Evolutionary conservation across 2,329 filamentous ascomycete species (phyloP), one percentile per base, ranked within the genome.

Genomic region (Fusarium camptoceras): DNA sequence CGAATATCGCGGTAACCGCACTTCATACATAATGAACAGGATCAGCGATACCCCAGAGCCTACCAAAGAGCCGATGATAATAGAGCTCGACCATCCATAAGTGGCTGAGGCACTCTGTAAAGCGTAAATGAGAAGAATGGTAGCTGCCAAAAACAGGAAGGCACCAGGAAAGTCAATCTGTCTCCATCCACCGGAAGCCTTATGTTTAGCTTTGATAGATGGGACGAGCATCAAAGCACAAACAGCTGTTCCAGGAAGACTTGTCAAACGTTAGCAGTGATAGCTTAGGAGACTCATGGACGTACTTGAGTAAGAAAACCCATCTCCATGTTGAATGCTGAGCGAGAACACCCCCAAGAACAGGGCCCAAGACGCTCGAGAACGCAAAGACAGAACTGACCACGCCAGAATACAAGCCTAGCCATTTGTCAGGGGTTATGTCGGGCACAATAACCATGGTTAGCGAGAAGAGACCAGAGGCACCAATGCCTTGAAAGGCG

Each of bases 281-380:
- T 28, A 9, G 4, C 12, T 11, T n/a, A 8, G 12, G 8, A 15
- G 6, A 10, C n/a, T 12, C 34, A 27, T 31, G 30, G 2, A 16
- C 58, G 5, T 42, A 56, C 55, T 59, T 63, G 25, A 63, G 59
- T 15, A 58, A 48, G 42, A 63, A 63, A 4, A 63, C 48, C 61
- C 53, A 61, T 47, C 46, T 59, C 54, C 55, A 58, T 9, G 53
- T 49, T 34, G 47, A 66, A 24, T 63, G 54, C 41, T 63, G 55
- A 15, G 43, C 37, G 5, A 63, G 42, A 16, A 59, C 31, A 28
- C 59, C 59, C 10, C 59, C 59, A 7, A 63, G 25, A 4, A 63
- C 48, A 3, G 59, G 59, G 1, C 59, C 55, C 24, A 59, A 27
- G 15, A 63, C 54, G 25, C 57, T 63, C 51, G 59, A 54, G 28